phyloP scores from a whole-genome alignment of 139 green algal genomes.

The Helicosporidium sp. region DNA sequence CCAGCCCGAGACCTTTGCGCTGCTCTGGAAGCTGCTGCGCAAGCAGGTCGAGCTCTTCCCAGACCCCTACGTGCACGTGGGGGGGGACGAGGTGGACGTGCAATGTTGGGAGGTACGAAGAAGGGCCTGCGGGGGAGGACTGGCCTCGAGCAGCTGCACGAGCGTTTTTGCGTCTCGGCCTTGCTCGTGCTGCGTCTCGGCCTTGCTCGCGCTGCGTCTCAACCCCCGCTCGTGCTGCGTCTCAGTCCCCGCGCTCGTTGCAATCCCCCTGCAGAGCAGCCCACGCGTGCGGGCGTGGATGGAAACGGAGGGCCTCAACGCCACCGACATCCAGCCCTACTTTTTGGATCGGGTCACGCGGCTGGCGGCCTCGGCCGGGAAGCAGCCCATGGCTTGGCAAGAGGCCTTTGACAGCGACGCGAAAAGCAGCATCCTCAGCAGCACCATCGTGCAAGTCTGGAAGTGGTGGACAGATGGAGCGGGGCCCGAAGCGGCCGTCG shows the following conservation, averaged over 20 bases:
- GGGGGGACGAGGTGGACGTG: constrained; percentile 38
- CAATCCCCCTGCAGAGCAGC: constrained; percentile 20
- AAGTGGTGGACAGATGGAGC: constrained; percentile 21
- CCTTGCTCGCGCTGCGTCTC: not conserved
- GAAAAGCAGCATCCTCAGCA: too few species aligned
- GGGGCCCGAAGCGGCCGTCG: not conserved
- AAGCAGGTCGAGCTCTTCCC: constrained; percentile 23
- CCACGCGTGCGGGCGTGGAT: constrained; percentile 24
- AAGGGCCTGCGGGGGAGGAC: not conserved
- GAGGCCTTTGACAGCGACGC: constrained; percentile 22
- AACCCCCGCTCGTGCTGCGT: not conserved
- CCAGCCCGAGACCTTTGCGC: constrained; percentile 11
- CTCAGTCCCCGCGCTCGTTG: too few species aligned
- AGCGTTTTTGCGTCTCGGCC: too few species aligned
- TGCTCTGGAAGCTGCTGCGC: constrained; percentile 20
- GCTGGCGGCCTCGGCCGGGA: constrained; percentile 9
- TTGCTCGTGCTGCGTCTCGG: too few species aligned
- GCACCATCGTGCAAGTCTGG: constrained; percentile 26
- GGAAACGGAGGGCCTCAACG: constrained; percentile 10
- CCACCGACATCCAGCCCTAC: too few species aligned
- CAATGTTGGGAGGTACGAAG: constrained; percentile 34
- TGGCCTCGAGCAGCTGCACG: not conserved
- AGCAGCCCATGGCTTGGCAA: constrained; percentile 28
- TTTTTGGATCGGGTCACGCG: constrained; percentile 17
- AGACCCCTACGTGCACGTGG: constrained; percentile 31